Base-by-base conservation (phyloP, 441 rosid genomes). In the Populus hybrid region DNA sequence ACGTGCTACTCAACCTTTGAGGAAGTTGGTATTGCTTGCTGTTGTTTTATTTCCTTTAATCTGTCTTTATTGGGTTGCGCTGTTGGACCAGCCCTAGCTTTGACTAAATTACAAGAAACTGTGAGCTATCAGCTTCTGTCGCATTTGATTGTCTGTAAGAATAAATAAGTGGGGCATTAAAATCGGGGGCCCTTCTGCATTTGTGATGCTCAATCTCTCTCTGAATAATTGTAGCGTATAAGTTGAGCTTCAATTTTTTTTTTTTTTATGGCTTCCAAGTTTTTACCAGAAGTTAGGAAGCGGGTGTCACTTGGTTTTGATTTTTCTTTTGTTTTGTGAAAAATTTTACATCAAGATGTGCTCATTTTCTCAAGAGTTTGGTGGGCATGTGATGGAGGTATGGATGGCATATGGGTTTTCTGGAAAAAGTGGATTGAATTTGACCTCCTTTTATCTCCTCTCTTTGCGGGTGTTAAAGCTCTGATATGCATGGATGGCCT, bases 131-230 rank as follows among this genome's bases (percentile, higher is more conserved):
- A 36, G 57, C 79, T 76, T 71, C 76, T 72, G 66, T 30, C 50
- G 26, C 23, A 67, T 69, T 75, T 32, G 20, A 72, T 57, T 28
- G 69, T 74, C 34, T 72, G 74, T 40, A 26, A 21, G 11, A 8
- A 18, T 46, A 69, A 76, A 81, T 8, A 61, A 77, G 72, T 76
- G 78, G 75, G 57, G 71, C 82, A 72, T 85, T 69, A 36, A 79
- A 84, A 77, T 80, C 86, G 82, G 46, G 86, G 85, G 85, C 61
- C 86, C 86, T 81, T 81, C 73, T 46, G 35, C 83, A 84, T 82
- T 88, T 83, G 84, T 40, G 46, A 40, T 40, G 12, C 14, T 85
- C 24, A 11, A 57, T 70, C 20, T 20, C 5, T 42, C 72, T 61
- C 74, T 64, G 20, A 70, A 21, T 75, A 74, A 57, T 69, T 67